Evolutionary conservation across 192 early-diverging fungal genomes (phyloP).

Genomic region (Jimgerdemannia flammicorona): DNA sequence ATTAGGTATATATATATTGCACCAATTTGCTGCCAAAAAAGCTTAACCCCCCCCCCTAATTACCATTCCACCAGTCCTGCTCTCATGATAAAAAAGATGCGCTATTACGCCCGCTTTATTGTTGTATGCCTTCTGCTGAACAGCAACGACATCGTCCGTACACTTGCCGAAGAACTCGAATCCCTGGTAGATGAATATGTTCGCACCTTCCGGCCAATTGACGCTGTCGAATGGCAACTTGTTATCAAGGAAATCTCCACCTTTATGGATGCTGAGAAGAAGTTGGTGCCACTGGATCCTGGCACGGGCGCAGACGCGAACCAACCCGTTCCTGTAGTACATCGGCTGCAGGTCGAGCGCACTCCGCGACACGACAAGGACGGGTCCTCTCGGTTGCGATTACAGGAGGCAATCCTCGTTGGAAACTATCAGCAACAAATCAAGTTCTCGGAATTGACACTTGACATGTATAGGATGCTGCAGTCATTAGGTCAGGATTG

Average conservation of each 20-base stretch:
- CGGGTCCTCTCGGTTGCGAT: slow-evolving; percentile 47
- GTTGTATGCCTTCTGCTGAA: slow-evolving; percentile 90
- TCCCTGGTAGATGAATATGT: slow-evolving; percentile 87
- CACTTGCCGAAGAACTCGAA: slow-evolving; percentile 82
- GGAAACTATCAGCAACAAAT: slow-evolving; percentile 95
- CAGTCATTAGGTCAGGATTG: slow-evolving; percentile 73
- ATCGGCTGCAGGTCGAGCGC: slow-evolving; percentile 47
- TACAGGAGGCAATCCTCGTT: slow-evolving; percentile 96
- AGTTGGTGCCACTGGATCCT: slow-evolving; percentile 58
- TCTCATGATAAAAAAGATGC: slow-evolving; percentile 94
- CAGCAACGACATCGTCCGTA: slow-evolving; percentile 72
- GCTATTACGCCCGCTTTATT: slow-evolving; percentile 97
- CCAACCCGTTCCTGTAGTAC: slow-evolving; percentile 43
- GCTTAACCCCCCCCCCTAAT: neutral
- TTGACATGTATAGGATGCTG: slow-evolving; percentile 96
- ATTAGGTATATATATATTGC: neutral
- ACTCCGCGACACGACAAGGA: slow-evolving; percentile 57
- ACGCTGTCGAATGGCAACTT: slow-evolving; percentile 87
- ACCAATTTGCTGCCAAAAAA: neutral
- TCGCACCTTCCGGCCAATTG: slow-evolving; percentile 78
- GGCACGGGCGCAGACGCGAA: slow-evolving; percentile 19
- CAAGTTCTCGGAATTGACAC: slow-evolving; percentile 94
- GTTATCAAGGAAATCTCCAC: slow-evolving; percentile 74
- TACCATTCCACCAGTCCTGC: slow-evolving; percentile 56
- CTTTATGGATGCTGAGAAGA: slow-evolving; percentile 86